These are phyloP conservation scores for Pilatotrama ljubarskyi DNA, from an alignment of 768 basidiomycete genomes.

Conservation along the genomic window DNA sequence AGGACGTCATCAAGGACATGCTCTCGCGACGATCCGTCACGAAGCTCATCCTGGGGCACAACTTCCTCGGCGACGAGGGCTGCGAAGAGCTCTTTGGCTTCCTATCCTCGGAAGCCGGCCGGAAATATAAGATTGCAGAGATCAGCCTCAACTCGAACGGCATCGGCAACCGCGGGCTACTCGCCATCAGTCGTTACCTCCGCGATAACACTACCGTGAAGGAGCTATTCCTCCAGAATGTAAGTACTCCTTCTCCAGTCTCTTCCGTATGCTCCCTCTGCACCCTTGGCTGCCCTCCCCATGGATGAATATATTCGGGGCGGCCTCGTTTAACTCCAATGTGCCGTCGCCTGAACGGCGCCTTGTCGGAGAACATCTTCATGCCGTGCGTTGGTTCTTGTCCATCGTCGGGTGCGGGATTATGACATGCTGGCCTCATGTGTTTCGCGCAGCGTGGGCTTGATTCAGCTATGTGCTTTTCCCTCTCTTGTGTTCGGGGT, in stretches of 20 bases:
- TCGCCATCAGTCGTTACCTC: conserved; percentile 54
- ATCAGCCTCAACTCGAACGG: conserved; percentile 58
- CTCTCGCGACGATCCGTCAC: conserved; percentile 47
- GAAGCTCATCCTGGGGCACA: conserved; percentile 56
- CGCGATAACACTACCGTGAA: conserved; percentile 45
- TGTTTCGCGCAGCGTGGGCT: no score
- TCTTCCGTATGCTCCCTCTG: neutral
- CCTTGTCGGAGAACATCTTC: no score
- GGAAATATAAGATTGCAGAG: conserved; percentile 47
- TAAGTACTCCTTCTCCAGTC: conserved; percentile 31
- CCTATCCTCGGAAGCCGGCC: conserved; percentile 49
- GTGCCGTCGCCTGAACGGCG: no score
- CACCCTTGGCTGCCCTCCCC: no score
- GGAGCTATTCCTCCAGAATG: conserved; percentile 58
- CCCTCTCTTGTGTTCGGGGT: no score
- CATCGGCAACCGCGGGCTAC: conserved; percentile 56
- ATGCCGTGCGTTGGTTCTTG: no score
- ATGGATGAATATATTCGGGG: no score
- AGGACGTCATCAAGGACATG: conserved; percentile 48
- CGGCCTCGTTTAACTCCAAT: no score
- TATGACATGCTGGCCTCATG: no score
- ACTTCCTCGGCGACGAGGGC: conserved; percentile 58
- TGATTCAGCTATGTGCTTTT: no score
- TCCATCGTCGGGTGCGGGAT: no score
- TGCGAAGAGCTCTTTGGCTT: conserved; percentile 55